A percentile compares a stretch with the other conserved stretches of the same genome.
Conservation (phyloP, 495 filamentous ascomycete species). For the Podospora pseudopauciseta region DNA sequence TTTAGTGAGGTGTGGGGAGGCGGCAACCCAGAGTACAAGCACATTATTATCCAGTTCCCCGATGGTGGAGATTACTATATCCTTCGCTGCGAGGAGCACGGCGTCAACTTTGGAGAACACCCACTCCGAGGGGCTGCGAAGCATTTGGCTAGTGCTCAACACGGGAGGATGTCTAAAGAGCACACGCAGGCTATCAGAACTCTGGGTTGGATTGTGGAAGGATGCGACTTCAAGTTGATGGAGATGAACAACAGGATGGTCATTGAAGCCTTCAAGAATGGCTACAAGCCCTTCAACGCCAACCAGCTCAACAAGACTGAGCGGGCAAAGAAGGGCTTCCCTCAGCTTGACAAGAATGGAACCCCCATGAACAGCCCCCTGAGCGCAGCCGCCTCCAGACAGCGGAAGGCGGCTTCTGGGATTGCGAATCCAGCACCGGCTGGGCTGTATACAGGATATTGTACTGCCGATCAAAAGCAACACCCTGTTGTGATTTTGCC, state of each 20-base stretch:
- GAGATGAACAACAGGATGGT: slow-evolving; percentile 36
- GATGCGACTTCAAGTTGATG: slow-evolving; percentile 28
- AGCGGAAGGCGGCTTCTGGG: slow-evolving; percentile 10
- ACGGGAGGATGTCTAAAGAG: slow-evolving; percentile 35
- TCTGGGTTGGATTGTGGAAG: slow-evolving; percentile 38
- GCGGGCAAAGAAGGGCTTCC: slow-evolving; percentile 17
- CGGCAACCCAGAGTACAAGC: slow-evolving; percentile 36
- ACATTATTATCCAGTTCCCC: slow-evolving; percentile 41
- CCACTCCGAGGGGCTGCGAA: slow-evolving; percentile 41
- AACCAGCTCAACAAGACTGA: slow-evolving; percentile 26
- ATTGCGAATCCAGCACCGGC: slow-evolving; percentile 20
- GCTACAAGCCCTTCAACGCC: slow-evolving; percentile 33
- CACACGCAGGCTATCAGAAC: slow-evolving; percentile 28
- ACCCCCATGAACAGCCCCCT: background rate
- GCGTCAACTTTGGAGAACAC: slow-evolving; percentile 40
- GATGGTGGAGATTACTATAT: slow-evolving; percentile 36
- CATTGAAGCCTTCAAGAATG: slow-evolving; percentile 25
- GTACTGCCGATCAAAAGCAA: slow-evolving; percentile 26
- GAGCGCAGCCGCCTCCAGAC: slow-evolving; percentile 6
- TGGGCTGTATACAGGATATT: slow-evolving; percentile 37
- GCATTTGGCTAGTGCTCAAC: slow-evolving; percentile 37
- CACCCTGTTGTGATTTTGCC: slow-evolving; percentile 43
- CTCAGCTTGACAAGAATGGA: slow-evolving; percentile 11
- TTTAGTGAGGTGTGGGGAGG: slow-evolving; percentile 42
- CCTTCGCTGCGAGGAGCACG: slow-evolving; percentile 42